Conservation (phyloP, 1,139 yeast genomes). For the Eremothecium coryli region DNA sequence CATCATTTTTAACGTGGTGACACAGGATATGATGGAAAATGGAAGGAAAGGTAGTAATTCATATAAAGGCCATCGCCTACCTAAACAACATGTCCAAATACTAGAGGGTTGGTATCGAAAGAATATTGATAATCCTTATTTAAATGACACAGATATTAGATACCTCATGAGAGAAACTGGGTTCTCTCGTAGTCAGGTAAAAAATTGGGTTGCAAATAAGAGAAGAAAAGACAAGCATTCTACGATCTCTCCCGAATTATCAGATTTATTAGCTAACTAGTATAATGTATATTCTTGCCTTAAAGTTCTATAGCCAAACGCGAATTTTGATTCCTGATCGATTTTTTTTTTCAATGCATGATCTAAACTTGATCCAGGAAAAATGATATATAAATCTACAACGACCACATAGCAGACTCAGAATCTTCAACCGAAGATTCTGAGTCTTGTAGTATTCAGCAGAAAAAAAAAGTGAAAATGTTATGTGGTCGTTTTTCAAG, state of each 20-base stretch:
- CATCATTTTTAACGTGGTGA: slow-evolving; percentile 12
- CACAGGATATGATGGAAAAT: slow-evolving; percentile 14
- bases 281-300: background rate
- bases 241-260: slow-evolving; percentile 3
- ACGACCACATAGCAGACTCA: slow-evolving; percentile 3
- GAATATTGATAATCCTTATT: slow-evolving; percentile 18
- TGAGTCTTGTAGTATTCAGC: slow-evolving; percentile 4
- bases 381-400: slow-evolving; percentile 2
- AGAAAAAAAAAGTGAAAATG: slow-evolving; percentile 5
- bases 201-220: slow-evolving; percentile 24
- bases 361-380: too few relatives aligned
- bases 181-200: slow-evolving; percentile 17
- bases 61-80: slow-evolving; percentile 19
- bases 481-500: slow-evolving; percentile 6
- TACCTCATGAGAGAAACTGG: slow-evolving; percentile 11
- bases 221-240: slow-evolving; percentile 19
- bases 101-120: slow-evolving; percentile 19
- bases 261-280: slow-evolving; percentile 5
- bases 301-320: background rate
- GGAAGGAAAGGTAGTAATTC: slow-evolving; percentile 7
- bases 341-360: background rate
- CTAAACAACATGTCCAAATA: slow-evolving; percentile 11
- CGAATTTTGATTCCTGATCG: background rate
- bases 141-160: slow-evolving; percentile 12
- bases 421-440: slow-evolving; percentile 2